Base-by-base conservation (phyloP, 2,329 filamentous ascomycete species). In the Aspergillus fischeri region DNA sequence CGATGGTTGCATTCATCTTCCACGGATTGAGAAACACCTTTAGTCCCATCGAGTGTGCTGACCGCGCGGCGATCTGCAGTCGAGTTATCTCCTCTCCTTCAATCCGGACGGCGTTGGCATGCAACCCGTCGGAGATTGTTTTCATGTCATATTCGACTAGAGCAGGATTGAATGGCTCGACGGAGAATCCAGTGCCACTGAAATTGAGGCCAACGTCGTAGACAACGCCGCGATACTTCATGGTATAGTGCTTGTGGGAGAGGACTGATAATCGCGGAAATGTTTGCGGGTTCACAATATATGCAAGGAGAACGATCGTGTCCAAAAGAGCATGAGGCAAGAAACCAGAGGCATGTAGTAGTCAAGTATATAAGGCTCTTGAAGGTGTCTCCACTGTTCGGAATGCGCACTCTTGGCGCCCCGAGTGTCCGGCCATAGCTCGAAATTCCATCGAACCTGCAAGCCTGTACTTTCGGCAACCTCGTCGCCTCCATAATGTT, bases 201-300 rank as follows among this genome's bases (percentile, higher is more conserved):
- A 60, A 58, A 11, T 55, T 60, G 8, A 62, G 57, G 1, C 60
- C 60, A 48, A 62, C 57, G 38, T 60, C 60, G 44, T 58, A 60
- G 20, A 62, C 60, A 41, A 58, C 57, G 1, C 57, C 60, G 29
- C 55, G 44, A 35, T 61, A 58, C 10, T 60, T 62, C 60, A 62
- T 62, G 42, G 44, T 41, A 38, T 20, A 28, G 25, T 51, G 5
- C 45, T 32, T 52, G 2, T 14, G 35, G 24, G 28, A 20, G 38
- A 20, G 17, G 42, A 8, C 27, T 6, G 20, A 11, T 4, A 48
- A 32, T 11, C 5, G 29, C 25, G n/a, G n/a, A 28, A 28, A 28
- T 28, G 27, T 28, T 6, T 28, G 27, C 27, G 27, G 27, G 27
- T 6, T 28, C 27, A 28, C 27, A 28, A 6, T 1, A 28, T 28